Conservation (phyloP, 2,329 filamentous ascomycete genomes). For the Arthrobotrys sinensis region DNA sequence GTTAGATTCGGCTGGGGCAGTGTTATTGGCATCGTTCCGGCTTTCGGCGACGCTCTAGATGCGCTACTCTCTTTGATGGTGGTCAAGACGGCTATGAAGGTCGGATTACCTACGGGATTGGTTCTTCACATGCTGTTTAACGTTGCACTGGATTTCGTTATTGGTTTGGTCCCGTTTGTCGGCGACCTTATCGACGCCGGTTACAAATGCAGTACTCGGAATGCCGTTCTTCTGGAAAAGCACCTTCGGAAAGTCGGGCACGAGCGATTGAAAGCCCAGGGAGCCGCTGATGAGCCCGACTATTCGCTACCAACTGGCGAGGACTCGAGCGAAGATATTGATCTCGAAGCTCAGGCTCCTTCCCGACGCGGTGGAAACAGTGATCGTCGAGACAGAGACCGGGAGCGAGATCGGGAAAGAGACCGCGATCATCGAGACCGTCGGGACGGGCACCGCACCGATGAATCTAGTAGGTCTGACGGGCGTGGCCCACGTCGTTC, state of each 20-base stretch:
- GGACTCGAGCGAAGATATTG: conserved; percentile 46
- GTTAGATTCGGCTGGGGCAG: conserved; percentile 90
- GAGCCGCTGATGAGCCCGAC: conserved; percentile 36
- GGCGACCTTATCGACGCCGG: conserved; percentile 82
- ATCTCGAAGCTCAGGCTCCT: conserved; percentile 52
- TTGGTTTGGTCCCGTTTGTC: conserved; percentile 81
- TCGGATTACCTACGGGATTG: conserved; percentile 77
- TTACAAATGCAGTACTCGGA: conserved; percentile 80
- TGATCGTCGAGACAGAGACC: conserved; percentile 33
- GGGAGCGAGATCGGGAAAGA: conserved; percentile 11
- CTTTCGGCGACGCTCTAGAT: conserved; percentile 82
- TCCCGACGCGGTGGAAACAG: conserved; percentile 23
- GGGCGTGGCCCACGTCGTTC: conserved; percentile 17
- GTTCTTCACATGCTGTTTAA: conserved; percentile 84
- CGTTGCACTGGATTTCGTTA: conserved; percentile 79
- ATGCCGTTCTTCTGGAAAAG: conserved; percentile 78
- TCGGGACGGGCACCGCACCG: background rate
- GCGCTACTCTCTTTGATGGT: conserved; percentile 82
- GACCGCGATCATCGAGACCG: conserved; percentile 25
- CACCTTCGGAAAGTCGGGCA: conserved; percentile 79
- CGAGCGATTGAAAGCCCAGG: conserved; percentile 65
- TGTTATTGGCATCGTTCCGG: conserved; percentile 86
- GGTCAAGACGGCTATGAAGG: conserved; percentile 80
- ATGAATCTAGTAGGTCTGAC: conserved; percentile 10
- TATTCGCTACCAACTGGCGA: conserved; percentile 41